These are phyloP conservation scores for Suhomyces atakaporum DNA, from an alignment of 1,139 yeast species.

Conservation along the genomic window DNA sequence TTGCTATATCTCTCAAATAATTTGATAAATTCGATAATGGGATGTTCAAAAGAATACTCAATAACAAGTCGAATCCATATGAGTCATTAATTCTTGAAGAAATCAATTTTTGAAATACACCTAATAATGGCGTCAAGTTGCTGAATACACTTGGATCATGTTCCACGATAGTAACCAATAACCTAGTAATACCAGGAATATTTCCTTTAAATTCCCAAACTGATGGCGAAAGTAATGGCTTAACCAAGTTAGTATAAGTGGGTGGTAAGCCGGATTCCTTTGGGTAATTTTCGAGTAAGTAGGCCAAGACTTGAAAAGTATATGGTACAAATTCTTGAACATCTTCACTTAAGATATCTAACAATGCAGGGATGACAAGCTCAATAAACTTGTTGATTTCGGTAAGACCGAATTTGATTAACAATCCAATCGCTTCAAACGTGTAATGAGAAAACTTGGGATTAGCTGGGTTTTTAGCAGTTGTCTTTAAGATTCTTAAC, in stretches of 20 bases:
- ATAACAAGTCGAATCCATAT: constrained; percentile 83
- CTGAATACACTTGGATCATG: constrained; percentile 59
- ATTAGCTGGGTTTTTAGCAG: constrained; percentile 89
- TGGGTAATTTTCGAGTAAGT: constrained; percentile 67
- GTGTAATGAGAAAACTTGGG: constrained; percentile 90
- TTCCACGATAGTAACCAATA: constrained; percentile 69
- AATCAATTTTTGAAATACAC: constrained; percentile 93
- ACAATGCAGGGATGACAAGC: constrained; percentile 64
- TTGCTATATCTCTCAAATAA: constrained; percentile 72
- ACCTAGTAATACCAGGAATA: constrained; percentile 86
- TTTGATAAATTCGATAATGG: constrained; percentile 52
- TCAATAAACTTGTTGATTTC: constrained; percentile 52
- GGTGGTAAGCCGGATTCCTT: constrained; percentile 53
- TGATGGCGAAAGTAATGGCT: constrained; percentile 82
- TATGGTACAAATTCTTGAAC: constrained; percentile 95
- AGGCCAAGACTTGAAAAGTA: constrained; percentile 84
- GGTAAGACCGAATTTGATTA: constrained; percentile 56
- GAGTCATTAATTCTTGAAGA: constrained; percentile 80
- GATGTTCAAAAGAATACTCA: constrained; percentile 61
- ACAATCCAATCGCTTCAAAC: constrained; percentile 83
- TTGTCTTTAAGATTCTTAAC: constrained; percentile 64
- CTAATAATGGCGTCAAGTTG: constrained; percentile 74
- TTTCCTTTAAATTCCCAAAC: constrained; percentile 95
- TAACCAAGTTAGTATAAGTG: constrained; percentile 63
- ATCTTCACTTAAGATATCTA: constrained; percentile 73